phyloP scores from a whole-genome alignment of 2,329 filamentous ascomycete species.

The Ophiostoma novo-ulmi region DNA sequence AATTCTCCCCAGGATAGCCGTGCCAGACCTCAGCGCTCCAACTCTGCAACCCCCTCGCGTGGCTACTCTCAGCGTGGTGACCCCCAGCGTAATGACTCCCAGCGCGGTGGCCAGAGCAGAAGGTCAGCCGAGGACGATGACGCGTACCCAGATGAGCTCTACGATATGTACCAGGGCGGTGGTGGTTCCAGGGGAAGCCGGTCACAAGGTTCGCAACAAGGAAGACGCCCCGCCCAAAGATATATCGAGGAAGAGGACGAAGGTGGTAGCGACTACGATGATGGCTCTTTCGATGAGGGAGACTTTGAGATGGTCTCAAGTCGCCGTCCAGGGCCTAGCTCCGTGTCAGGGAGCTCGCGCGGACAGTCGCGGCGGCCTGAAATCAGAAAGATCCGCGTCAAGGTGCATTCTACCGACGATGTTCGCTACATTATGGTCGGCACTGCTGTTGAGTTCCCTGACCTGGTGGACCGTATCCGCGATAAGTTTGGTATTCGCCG shows the following conservation, averaged over 20 bases:
- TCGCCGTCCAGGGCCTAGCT: slow-evolving; percentile 43
- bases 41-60: slow-evolving; percentile 44
- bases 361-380: slow-evolving; percentile 59
- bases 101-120: slow-evolving; percentile 35
- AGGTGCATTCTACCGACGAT: slow-evolving; percentile 78
- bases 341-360: slow-evolving; percentile 46
- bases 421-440: slow-evolving; percentile 88
- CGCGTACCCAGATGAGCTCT: slow-evolving; percentile 64
- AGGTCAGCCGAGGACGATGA: slow-evolving; percentile 53
- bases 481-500: slow-evolving; percentile 78
- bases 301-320: slow-evolving; percentile 74
- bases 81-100: slow-evolving; percentile 42
- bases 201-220: slow-evolving; percentile 33
- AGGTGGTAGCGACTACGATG: slow-evolving; percentile 62
- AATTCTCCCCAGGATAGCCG: slow-evolving; percentile 42
- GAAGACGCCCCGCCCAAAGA: slow-evolving; percentile 43
- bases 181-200: slow-evolving; percentile 40
- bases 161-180: slow-evolving; percentile 53
- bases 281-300: slow-evolving; percentile 64
- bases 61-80: slow-evolving; percentile 42
- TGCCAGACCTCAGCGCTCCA: slow-evolving; percentile 38
- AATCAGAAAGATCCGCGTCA: slow-evolving; percentile 76
- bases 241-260: slow-evolving; percentile 79
- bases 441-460: slow-evolving; percentile 64
- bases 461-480: slow-evolving; percentile 72